Base-by-base conservation (phyloP, 768 basidiomycete species). In the Leccinum incarnatum region DNA sequence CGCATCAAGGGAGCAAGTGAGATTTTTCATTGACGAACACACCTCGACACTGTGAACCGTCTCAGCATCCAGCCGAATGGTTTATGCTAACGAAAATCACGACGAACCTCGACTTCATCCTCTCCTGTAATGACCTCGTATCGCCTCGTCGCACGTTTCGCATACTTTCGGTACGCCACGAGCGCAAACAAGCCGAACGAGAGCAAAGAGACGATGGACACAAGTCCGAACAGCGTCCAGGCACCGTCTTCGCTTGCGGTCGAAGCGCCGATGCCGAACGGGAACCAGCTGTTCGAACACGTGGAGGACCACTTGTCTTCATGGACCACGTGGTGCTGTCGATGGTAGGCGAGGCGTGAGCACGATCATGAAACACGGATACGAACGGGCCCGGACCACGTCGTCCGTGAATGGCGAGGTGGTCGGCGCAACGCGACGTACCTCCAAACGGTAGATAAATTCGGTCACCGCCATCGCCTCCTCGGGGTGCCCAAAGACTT, bases 361-460 rank as follows among this genome's bases (percentile, higher is more conserved):
- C 17, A 17, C 3, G 8, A 40, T 40, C 37, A 36, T 36, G 34
- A 32, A 36, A 36, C 34, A 36, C 34, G 37, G 17, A 40, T 40
- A 9, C 17, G 37, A 40, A 40, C 7, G 37, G 37, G 17, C 8
- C 54, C 71, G 55, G 53, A 80, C 72, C 21, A 73, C 71, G 17
- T 75, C 72, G 56, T 73, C 7, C 15, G 19, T 17, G 8, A 0
- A 23, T 10, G 23, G 10, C 23, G 15, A 25, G 19, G 34, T 12
- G 34, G 34, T 34, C 11, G 34, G 34, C 34, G 12, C 34, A 36
- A 36, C 12, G 34, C 12, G 2, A 72, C 76, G n/a, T 65, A 89
- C 90, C 83, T 91, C 86, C 51, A 88, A 79, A 49, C 85, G 82
- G 77, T 90, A 89, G 72, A 91, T 86, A 75, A 92, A 91, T 70